phyloP scores from a whole-genome alignment of 2,329 filamentous ascomycete species.

The Graphilbum fragrans region DNA sequence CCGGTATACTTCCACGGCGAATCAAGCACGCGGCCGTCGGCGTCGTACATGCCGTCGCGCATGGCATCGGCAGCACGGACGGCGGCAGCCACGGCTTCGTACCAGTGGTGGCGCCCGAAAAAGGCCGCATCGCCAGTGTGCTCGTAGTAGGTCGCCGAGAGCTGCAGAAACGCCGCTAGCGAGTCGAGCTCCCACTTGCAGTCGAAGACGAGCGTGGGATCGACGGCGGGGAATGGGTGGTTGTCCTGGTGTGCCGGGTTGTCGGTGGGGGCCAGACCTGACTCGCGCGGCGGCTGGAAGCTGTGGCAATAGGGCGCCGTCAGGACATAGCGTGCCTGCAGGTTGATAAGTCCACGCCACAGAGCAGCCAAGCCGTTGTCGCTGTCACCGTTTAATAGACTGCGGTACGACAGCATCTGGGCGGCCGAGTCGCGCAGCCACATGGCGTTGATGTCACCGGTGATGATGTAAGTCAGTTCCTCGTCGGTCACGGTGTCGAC shows the following conservation, averaged over 20 bases:
- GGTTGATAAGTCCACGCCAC: slow-evolving; percentile 60
- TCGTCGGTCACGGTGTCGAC: slow-evolving; percentile 40
- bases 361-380: slow-evolving; percentile 51
- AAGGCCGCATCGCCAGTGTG: slow-evolving; percentile 46
- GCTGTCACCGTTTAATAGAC: slow-evolving; percentile 38
- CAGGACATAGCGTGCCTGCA: slow-evolving; percentile 56
- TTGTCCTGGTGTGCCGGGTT: slow-evolving; percentile 50
- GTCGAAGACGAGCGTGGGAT: slow-evolving; percentile 60
- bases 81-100: slow-evolving; percentile 54
- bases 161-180: slow-evolving; percentile 71
- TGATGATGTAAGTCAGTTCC: slow-evolving; percentile 66
- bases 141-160: slow-evolving; percentile 65
- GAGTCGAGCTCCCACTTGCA: slow-evolving; percentile 92
- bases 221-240: slow-evolving; percentile 48
- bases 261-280: slow-evolving; percentile 44
- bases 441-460: slow-evolving; percentile 75
- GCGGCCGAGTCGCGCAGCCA: slow-evolving; percentile 80
- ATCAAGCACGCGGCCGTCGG: slow-evolving; percentile 36
- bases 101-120: slow-evolving; percentile 50
- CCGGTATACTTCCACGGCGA: slow-evolving; percentile 61
- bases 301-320: slow-evolving; percentile 76
- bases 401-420: slow-evolving; percentile 58
- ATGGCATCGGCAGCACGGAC: slow-evolving; percentile 54
- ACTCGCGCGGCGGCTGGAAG: slow-evolving; percentile 75
- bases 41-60: slow-evolving; percentile 55